These are phyloP conservation scores for Graphilbum sp. DNA, from an alignment of 2,329 filamentous ascomycete species.

Conservation along the genomic window DNA sequence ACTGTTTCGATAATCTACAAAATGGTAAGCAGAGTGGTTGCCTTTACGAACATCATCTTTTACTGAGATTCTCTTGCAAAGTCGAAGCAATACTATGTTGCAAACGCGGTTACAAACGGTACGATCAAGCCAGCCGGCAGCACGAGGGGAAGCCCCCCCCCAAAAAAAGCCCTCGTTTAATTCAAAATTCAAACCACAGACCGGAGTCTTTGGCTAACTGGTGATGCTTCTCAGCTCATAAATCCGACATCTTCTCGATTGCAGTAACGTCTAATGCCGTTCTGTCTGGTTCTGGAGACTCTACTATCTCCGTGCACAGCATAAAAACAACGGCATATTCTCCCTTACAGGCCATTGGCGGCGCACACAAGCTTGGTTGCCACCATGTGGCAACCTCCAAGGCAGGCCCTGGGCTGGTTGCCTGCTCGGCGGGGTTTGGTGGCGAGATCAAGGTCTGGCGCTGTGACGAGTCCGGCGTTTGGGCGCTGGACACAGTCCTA, in stretches of 20 bases:
- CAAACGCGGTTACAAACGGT: constrained; percentile 81
- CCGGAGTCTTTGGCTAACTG: no score
- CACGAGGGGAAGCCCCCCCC: no score
- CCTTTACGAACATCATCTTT: no score
- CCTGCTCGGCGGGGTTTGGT: constrained; percentile 75
- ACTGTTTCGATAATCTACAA: no score
- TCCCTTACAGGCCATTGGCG: constrained; percentile 60
- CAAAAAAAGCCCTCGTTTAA: no score
- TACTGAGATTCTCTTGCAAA: no score
- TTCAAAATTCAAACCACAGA: no score
- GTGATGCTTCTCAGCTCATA: no score
- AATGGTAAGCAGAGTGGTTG: no score
- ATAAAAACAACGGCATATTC: constrained; percentile 57
- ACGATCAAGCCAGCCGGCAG: constrained; percentile 1
- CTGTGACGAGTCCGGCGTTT: constrained; percentile 39
- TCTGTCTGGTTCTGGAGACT: constrained; percentile 72
- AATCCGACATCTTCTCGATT: constrained; percentile 70
- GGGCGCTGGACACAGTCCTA: constrained; percentile 31
- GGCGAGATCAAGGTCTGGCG: constrained; percentile 79
- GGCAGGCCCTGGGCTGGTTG: constrained; percentile 45
- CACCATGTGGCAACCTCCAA: constrained; percentile 67
- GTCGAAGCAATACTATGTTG: constrained; percentile 98
- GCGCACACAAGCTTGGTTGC: constrained; percentile 74
- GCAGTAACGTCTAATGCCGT: constrained; percentile 59
- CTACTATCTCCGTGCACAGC: constrained; percentile 65